phyloP scores from a whole-genome alignment of 352 stramenopile species.

The Phytophthora hibernalis region DNA sequence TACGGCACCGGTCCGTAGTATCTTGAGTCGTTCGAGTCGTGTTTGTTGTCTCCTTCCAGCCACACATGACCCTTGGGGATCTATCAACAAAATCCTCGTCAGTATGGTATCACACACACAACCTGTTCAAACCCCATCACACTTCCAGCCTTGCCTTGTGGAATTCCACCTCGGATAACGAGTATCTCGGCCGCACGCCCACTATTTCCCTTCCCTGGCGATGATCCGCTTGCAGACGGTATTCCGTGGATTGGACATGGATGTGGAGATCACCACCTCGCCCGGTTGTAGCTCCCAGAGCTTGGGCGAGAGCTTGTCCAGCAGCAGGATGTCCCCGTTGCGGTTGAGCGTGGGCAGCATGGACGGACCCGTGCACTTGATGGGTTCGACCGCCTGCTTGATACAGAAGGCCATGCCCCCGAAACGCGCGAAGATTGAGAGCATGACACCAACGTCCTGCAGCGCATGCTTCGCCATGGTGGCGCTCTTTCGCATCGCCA shows the following conservation, averaged over 20 bases:
- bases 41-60: conserved; percentile 97
- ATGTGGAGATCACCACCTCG: conserved; percentile 91
- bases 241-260: conserved; percentile 81
- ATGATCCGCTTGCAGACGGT: conserved; percentile 93
- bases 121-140: neutral
- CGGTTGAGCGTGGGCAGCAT: conserved; percentile 93
- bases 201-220: conserved; percentile 84
- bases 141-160: conserved; percentile 51
- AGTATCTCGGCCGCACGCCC: conserved; percentile 72
- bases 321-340: conserved; percentile 89
- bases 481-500: neutral
- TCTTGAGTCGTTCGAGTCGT: conserved; percentile 95
- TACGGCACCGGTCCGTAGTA: conserved; percentile 96
- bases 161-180: conserved; percentile 77
- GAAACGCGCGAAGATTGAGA: conserved; percentile 82
- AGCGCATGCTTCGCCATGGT: conserved; percentile 18
- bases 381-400: conserved; percentile 73
- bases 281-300: conserved; percentile 71
- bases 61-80: conserved; percentile 94
- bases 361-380: conserved; percentile 89
- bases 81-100: conserved; percentile 19
- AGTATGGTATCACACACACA: neutral
- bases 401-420: conserved; percentile 78
- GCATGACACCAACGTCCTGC: conserved; percentile 53
- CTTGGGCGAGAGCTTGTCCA: conserved; percentile 87